These are phyloP conservation scores for Pythium sukuiense DNA, from an alignment of 352 stramenopile species.

Conservation along the genomic window DNA sequence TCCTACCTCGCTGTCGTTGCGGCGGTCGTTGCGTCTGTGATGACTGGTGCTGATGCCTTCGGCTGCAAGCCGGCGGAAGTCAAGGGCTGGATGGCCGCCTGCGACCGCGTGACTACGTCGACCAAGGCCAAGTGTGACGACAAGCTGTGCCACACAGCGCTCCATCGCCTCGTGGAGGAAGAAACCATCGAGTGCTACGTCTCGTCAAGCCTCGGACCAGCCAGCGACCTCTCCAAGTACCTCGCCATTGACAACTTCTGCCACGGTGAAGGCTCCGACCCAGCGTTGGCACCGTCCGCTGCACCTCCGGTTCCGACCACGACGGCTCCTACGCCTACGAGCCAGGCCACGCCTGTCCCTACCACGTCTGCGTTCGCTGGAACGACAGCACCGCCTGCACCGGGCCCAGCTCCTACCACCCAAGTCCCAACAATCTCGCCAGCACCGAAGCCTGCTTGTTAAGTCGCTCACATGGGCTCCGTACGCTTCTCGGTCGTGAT, in stretches of 20 bases:
- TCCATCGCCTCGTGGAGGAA: slow-evolving; percentile 44
- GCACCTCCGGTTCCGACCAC: slow-evolving; percentile 4
- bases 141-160: slow-evolving; percentile 34
- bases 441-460: neutral
- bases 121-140: slow-evolving; percentile 43
- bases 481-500: neutral
- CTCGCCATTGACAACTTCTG: slow-evolving; percentile 41
- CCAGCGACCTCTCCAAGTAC: slow-evolving; percentile 44
- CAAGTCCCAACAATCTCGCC: neutral
- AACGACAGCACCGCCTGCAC: slow-evolving; percentile 1
- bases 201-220: slow-evolving; percentile 30
- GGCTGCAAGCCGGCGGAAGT: slow-evolving; percentile 25
- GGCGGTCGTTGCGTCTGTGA: slow-evolving; percentile 1
- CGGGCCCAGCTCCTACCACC: neutral
- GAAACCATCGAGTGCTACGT: slow-evolving; percentile 45
- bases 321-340: slow-evolving; percentile 26
- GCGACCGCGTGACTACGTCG: slow-evolving; percentile 32
- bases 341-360: neutral
- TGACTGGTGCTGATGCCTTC: slow-evolving; percentile 8
- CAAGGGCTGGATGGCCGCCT: slow-evolving; percentile 34
- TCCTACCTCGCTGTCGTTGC: neutral
- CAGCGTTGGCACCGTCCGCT: slow-evolving; percentile 15
- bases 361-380: neutral
- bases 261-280: slow-evolving; percentile 40
- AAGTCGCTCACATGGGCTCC: neutral